A percentile compares a stretch with the other conserved stretches of the same genome.
Evolutionary conservation across 2,329 filamentous ascomycete genomes (phyloP).

Genomic region (Coniochaeta sp.): DNA sequence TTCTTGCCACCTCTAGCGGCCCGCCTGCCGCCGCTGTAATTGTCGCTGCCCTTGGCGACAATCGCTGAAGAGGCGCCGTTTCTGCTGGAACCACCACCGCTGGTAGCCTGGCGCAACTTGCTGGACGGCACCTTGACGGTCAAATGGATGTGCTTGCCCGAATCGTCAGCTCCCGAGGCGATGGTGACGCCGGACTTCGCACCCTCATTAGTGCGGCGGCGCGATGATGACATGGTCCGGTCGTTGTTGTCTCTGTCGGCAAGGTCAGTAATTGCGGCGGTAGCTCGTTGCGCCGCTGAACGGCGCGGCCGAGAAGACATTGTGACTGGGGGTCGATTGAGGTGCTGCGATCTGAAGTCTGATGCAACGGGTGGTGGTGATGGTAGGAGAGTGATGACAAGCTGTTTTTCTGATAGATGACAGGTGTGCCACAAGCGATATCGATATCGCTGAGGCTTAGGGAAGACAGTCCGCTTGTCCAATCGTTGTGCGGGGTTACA

Average conservation of each 20-base stretch:
- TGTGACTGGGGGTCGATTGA: slow-evolving; percentile 3
- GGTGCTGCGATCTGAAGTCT: neutral
- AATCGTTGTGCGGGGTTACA: slow-evolving; percentile 1
- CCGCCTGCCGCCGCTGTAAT: slow-evolving; percentile 17
- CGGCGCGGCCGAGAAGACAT: slow-evolving; percentile 43
- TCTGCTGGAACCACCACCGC: slow-evolving; percentile 20
- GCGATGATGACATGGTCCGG: slow-evolving; percentile 41
- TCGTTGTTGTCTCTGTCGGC: slow-evolving; percentile 37
- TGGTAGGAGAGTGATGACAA: neutral
- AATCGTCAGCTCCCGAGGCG: slow-evolving; percentile 23
- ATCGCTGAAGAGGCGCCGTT: slow-evolving; percentile 21
- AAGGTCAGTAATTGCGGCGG: slow-evolving; percentile 40
- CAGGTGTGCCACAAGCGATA: slow-evolving; percentile 1
- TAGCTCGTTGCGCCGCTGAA: slow-evolving; percentile 37
- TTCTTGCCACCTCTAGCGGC: slow-evolving; percentile 36
- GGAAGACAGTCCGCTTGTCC: neutral
- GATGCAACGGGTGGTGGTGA: neutral
- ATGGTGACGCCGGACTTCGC: slow-evolving; percentile 26
- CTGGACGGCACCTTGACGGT: slow-evolving; percentile 44
- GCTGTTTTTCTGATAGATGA: neutral
- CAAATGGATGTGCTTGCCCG: slow-evolving; percentile 38
- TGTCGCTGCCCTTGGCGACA: slow-evolving; percentile 21
- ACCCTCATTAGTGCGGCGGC: slow-evolving; percentile 28
- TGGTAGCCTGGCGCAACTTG: slow-evolving; percentile 43
- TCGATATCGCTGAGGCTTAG: slow-evolving; percentile 1